A percentile compares a stretch with the other conserved stretches of the same genome.
Conservation (phyloP, 257 asterid genomes). For the Vinca minor region DNA sequence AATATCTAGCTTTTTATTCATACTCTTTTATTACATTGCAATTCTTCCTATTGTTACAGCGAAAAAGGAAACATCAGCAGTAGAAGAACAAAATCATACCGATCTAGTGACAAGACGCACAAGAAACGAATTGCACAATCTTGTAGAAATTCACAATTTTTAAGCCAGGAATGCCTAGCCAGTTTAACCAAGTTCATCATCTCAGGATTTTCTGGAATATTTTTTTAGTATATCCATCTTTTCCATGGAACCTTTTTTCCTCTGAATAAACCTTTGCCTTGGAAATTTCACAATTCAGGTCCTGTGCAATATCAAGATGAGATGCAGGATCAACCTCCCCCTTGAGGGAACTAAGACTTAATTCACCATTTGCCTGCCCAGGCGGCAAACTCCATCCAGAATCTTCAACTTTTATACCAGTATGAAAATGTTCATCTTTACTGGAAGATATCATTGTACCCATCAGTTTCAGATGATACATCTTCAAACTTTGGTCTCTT, state of each 20-base stretch:
- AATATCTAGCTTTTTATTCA: background rate
- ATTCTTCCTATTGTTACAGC: background rate
- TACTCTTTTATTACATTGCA: background rate
- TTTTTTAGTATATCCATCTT: conserved; percentile 38
- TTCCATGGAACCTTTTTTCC: conserved; percentile 42
- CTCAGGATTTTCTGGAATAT: conserved; percentile 55
- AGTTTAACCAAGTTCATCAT: conserved; percentile 64
- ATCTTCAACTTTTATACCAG: conserved; percentile 36
- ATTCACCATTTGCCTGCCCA: conserved; percentile 44
- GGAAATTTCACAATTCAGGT: conserved; percentile 22
- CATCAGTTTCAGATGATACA: conserved; percentile 24
- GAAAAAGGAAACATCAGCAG: background rate
- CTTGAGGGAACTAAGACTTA: conserved; percentile 34
- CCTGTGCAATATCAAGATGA: conserved; percentile 25
- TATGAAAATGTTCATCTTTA: conserved; percentile 32
- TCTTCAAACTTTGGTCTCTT: conserved; percentile 79
- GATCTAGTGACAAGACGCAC: conserved; percentile 86
- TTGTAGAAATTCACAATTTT: conserved; percentile 87
- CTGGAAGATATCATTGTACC: conserved; percentile 18
- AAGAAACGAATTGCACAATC: conserved; percentile 98
- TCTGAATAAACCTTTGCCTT: conserved; percentile 29
- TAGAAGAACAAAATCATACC: conserved; percentile 48
- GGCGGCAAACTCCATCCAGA: conserved; percentile 28
- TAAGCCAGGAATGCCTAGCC: conserved; percentile 84
- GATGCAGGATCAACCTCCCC: conserved; percentile 58